Percentiles rank a stretch among this genome's conserved stretches.
phyloP scores from a whole-genome alignment of 768 basidiomycete species.

The Mycena maculata region DNA sequence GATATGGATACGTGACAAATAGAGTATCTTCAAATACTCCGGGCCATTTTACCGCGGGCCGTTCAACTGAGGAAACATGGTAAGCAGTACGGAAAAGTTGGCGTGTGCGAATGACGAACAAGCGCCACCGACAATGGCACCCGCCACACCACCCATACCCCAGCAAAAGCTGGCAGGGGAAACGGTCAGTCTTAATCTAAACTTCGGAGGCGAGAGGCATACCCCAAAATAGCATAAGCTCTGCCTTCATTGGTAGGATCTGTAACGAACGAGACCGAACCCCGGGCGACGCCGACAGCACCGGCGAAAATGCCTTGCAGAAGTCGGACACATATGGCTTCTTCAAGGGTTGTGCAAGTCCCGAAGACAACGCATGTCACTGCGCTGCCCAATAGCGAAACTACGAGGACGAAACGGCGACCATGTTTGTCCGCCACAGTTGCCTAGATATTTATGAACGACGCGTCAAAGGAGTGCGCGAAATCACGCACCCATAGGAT shows the following conservation, averaged over 20 bases:
- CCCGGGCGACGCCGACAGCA: conserved; percentile 94
- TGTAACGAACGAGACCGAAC: conserved; percentile 87
- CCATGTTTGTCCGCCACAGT: conserved; percentile 96
- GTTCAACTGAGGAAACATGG: conserved; percentile 67
- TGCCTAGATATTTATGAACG: conserved; percentile 60
- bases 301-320: conserved; percentile 94
- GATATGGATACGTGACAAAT: conserved; percentile 87
- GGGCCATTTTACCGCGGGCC: conserved; percentile 90
- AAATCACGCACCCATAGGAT: conserved; percentile 80
- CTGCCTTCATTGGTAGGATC: conserved; percentile 93
- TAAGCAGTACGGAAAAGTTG: conserved; percentile 19
- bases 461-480: conserved; percentile 25
- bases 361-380: conserved; percentile 83
- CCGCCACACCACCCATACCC: conserved; percentile 96
- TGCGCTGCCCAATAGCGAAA: conserved; percentile 88
- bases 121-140: conserved; percentile 87
- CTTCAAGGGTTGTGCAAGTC: conserved; percentile 76
- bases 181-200: conserved; percentile 18
- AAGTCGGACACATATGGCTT: conserved; percentile 88
- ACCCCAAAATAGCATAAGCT: conserved; percentile 95
- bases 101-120: conserved; percentile 3
- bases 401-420: conserved; percentile 82
- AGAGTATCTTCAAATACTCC: conserved; percentile 72
- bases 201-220: conserved; percentile 29
- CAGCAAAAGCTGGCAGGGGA: conserved; percentile 78